Percentiles rank a stretch among this genome's conserved stretches.
These are phyloP conservation scores for Solanum appendiculatum DNA, from an alignment of 257 asterid species.

Conservation along the genomic window DNA sequence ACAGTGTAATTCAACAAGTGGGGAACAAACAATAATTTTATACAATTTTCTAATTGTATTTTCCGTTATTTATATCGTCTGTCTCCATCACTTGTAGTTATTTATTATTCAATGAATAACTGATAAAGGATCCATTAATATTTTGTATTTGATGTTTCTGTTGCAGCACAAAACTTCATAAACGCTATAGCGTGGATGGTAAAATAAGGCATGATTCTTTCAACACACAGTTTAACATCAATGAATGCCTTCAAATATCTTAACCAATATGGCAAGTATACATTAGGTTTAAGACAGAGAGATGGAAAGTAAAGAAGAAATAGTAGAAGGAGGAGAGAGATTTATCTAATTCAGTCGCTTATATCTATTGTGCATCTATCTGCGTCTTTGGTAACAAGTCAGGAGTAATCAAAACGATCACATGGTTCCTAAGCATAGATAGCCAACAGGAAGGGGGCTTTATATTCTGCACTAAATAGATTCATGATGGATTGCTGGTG, in stretches of 20 bases:
- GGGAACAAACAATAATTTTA: background rate
- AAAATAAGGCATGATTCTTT: background rate
- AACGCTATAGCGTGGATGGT: background rate
- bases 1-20: background rate
- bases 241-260: background rate
- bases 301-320: background rate
- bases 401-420: background rate
- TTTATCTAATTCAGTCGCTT: background rate
- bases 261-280: background rate
- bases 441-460: background rate
- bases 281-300: background rate
- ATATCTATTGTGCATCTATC: background rate
- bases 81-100: no score
- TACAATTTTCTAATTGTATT: background rate
- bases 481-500: background rate
- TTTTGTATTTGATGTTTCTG: background rate
- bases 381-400: background rate
- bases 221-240: background rate
- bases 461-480: background rate
- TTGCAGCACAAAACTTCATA: background rate
- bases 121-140: background rate
- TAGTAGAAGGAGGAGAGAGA: background rate
- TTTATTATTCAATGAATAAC: background rate
- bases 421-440: background rate
- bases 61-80: no score